A percentile compares a stretch with the other conserved stretches of the same genome.
Conservation (phyloP, 768 basidiomycete genomes). For the Multifurca ochricompacta region DNA sequence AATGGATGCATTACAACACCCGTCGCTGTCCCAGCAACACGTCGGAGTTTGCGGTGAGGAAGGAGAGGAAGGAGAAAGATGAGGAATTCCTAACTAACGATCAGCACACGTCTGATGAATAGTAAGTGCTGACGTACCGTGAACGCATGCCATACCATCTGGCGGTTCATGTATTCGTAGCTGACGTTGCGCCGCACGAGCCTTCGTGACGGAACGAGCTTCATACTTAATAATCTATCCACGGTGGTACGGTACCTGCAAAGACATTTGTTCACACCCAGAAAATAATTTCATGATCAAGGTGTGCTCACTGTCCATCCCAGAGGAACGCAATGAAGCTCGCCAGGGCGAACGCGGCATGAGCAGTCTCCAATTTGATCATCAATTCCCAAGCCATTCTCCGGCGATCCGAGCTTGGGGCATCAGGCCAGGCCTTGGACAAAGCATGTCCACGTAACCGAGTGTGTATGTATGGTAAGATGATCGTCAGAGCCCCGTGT, state of each 20-base stretch:
- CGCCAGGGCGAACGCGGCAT: constrained; percentile 53
- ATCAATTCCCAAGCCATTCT: constrained; percentile 68
- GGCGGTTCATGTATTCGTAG: constrained; percentile 99
- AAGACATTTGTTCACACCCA: background rate
- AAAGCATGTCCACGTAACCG: constrained; percentile 70
- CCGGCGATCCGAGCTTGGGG: constrained; percentile 69
- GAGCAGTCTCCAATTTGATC: constrained; percentile 56
- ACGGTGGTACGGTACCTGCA: constrained; percentile 76
- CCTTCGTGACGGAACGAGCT: constrained; percentile 61
- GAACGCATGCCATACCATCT: constrained; percentile 99
- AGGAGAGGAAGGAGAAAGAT: constrained; percentile 86
- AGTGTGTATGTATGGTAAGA: constrained; percentile 72
- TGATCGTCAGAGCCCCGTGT: constrained; percentile 65
- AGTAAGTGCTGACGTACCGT: constrained; percentile 51
- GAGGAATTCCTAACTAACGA: constrained; percentile 72
- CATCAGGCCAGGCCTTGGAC: constrained; percentile 85
- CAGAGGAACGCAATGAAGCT: constrained; percentile 81
- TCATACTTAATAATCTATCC: constrained; percentile 70
- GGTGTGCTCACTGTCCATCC: constrained; percentile 66
- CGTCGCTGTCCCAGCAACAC: constrained; percentile 33
- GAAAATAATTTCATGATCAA: background rate
- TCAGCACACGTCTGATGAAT: background rate
- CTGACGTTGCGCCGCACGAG: constrained; percentile 78
- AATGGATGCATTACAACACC: constrained; percentile 27
- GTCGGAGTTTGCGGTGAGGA: constrained; percentile 56